phyloP scores from a whole-genome alignment of 2,329 filamentous ascomycete species.

The Teratosphaeria pseudoeucalypti region DNA sequence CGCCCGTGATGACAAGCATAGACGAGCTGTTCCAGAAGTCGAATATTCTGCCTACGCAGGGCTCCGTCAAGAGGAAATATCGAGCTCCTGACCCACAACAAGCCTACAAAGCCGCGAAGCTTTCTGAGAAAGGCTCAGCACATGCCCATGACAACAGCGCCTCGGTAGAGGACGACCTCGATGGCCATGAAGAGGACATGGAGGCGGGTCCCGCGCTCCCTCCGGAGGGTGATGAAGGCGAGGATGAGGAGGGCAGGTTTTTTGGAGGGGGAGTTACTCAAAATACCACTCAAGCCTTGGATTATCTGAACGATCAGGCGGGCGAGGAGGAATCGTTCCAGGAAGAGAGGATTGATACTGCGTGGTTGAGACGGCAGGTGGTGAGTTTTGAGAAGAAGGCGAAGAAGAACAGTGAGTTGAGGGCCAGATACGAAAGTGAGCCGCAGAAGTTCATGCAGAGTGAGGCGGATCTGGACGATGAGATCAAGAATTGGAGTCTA shows the following conservation, averaged over 20 bases:
- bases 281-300: slow-evolving; percentile 70
- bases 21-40: slow-evolving; percentile 55
- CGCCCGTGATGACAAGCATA: slow-evolving; percentile 45
- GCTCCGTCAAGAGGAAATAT: slow-evolving; percentile 45
- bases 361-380: slow-evolving; percentile 74
- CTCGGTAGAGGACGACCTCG: slow-evolving; percentile 43
- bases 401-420: slow-evolving; percentile 77
- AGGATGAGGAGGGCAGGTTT: slow-evolving; percentile 77
- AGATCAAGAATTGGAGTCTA: slow-evolving; percentile 78
- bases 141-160: slow-evolving; percentile 33
- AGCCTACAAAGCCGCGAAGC: slow-evolving; percentile 51
- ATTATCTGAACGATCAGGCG: slow-evolving; percentile 70
- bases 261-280: slow-evolving; percentile 84
- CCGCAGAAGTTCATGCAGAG: slow-evolving; percentile 72
- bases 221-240: slow-evolving; percentile 43
- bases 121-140: slow-evolving; percentile 37
- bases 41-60: slow-evolving; percentile 8
- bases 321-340: slow-evolving; percentile 34
- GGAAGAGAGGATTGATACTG: slow-evolving; percentile 67
- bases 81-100: slow-evolving; percentile 45
- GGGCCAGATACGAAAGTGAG: slow-evolving; percentile 71
- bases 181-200: slow-evolving; percentile 43
- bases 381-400: slow-evolving; percentile 85
- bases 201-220: slow-evolving; percentile 28
- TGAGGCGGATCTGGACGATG: slow-evolving; percentile 82